Conservation (phyloP, 2,329 filamentous ascomycete species). For the Didymella glomerata region DNA sequence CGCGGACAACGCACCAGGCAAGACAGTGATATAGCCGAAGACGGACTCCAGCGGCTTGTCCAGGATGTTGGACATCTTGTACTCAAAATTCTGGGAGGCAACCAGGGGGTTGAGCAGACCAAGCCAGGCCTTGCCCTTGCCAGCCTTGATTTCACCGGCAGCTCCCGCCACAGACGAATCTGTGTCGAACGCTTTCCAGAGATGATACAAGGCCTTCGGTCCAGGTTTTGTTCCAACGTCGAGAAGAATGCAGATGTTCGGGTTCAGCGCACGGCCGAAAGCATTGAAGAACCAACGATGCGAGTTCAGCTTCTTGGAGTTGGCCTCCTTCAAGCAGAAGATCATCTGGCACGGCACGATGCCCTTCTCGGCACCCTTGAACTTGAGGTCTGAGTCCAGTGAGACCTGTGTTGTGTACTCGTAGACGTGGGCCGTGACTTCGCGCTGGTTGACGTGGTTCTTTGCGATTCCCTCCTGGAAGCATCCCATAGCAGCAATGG, state of each 20-base stretch:
- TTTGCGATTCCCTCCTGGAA: constrained; percentile 99
- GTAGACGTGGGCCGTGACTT: constrained; percentile 96
- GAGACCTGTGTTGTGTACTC: constrained; percentile 99
- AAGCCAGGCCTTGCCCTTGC: constrained; percentile 84
- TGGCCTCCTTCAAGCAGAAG: constrained; percentile 98
- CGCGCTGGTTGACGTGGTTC: constrained; percentile 95
- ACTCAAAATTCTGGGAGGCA: constrained; percentile 98
- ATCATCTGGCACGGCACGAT: constrained; percentile 98
- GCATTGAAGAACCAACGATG: constrained; percentile 99
- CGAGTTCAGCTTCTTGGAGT: constrained; percentile 96
- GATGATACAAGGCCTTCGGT: constrained; percentile 88
- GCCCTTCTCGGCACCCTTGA: constrained; percentile 98
- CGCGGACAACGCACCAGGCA: constrained; percentile 92
- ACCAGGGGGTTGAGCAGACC: constrained; percentile 93
- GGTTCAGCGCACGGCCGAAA: constrained; percentile 89
- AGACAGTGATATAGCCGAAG: constrained; percentile 96
- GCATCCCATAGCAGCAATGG: constrained; percentile 93
- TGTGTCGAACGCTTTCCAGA: constrained; percentile 98
- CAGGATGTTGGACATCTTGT: constrained; percentile 99
- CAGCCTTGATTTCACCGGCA: constrained; percentile 96
- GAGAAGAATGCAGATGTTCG: constrained; percentile 95
- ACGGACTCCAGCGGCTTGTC: constrained; percentile 97
- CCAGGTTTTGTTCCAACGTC: constrained; percentile 96
- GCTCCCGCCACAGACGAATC: constrained; percentile 97
- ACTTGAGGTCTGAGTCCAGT: constrained; percentile 92